Evolutionary conservation across 768 basidiomycete species (phyloP).

Genomic region (Russula lepida): DNA sequence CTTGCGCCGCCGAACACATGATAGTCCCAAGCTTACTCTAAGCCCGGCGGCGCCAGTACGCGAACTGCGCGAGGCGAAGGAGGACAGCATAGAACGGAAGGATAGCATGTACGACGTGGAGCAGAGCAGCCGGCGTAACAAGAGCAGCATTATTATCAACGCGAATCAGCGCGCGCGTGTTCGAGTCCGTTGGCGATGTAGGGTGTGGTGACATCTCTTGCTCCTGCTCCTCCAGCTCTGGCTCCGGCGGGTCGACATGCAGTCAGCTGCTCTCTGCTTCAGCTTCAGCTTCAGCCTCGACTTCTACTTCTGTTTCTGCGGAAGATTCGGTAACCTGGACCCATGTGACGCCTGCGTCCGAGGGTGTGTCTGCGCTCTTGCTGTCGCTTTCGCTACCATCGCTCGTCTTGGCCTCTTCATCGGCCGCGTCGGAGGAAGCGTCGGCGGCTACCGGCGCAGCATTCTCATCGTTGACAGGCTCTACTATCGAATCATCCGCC

Average conservation of each 20-base stretch:
- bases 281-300: background rate
- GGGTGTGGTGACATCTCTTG: background rate
- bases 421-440: constrained; percentile 24
- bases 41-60: constrained; percentile 3
- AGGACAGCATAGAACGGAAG: constrained; percentile 18
- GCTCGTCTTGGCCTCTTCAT: constrained; percentile 34
- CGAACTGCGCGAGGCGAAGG: constrained; percentile 11
- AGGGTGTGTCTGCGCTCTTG: constrained; percentile 10
- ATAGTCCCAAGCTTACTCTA: constrained; percentile 4
- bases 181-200: too few relatives aligned
- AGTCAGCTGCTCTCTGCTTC: constrained; percentile 18
- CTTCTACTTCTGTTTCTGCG: constrained; percentile 4
- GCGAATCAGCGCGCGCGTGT: constrained; percentile 4
- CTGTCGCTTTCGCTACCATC: constrained; percentile 25
- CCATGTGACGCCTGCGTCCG: constrained; percentile 15
- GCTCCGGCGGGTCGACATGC: constrained; percentile 13
- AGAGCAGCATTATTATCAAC: background rate
- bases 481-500: constrained; percentile 20
- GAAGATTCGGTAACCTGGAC: constrained; percentile 12
- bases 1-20: background rate
- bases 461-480: constrained; percentile 23
- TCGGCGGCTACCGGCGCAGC: constrained; percentile 22
- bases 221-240: background rate
- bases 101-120: constrained; percentile 10
- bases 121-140: constrained; percentile 8